A percentile compares a stretch with the other conserved stretches of the same genome.
These are phyloP conservation scores for Parachaetomium inaequale DNA, from an alignment of 495 filamentous ascomycete species.

Conservation along the genomic window DNA sequence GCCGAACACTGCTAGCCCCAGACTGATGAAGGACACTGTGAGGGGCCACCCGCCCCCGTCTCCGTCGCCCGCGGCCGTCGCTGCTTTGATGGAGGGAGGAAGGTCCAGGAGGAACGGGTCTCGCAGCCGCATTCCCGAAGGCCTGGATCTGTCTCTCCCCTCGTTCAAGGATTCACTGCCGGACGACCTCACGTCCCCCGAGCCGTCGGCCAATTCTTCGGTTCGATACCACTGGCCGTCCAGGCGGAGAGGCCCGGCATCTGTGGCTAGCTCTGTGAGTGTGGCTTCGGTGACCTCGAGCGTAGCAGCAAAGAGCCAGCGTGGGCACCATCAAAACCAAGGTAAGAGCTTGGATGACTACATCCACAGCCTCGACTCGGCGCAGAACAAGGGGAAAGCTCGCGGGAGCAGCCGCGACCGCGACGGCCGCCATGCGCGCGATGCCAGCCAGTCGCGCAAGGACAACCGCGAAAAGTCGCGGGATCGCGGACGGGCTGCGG, in stretches of 20 bases:
- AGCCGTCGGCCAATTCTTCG: conserved; percentile 45
- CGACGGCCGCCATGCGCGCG: conserved; percentile 51
- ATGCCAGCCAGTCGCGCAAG: conserved; percentile 50
- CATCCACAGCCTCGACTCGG: conserved; percentile 79
- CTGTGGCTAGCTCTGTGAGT: conserved; percentile 44
- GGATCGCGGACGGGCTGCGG: conserved; percentile 61
- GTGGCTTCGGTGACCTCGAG: conserved; percentile 36
- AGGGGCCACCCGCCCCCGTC: conserved; percentile 48
- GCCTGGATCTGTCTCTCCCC: conserved; percentile 69
- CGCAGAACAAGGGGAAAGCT: conserved; percentile 55
- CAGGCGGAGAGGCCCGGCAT: conserved; percentile 44
- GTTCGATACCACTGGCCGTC: conserved; percentile 46
- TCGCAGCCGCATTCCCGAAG: conserved; percentile 75
- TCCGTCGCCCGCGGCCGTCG: conserved; percentile 45
- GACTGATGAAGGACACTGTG: conserved; percentile 41
- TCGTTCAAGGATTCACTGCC: conserved; percentile 52
- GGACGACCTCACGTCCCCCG: conserved; percentile 51
- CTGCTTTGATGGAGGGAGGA: conserved; percentile 51
- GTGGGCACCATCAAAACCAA: conserved; percentile 37
- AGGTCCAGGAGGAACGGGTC: conserved; percentile 62
- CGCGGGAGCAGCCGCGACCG: conserved; percentile 61
- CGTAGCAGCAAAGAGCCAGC: conserved; percentile 34
- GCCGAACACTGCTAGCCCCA: conserved; percentile 49
- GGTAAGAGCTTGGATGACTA: conserved; percentile 76
- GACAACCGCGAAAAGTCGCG: conserved; percentile 60